These are phyloP conservation scores for Alnus glutinosa DNA, from an alignment of 306 rosid genomes.

Conservation along the genomic window DNA sequence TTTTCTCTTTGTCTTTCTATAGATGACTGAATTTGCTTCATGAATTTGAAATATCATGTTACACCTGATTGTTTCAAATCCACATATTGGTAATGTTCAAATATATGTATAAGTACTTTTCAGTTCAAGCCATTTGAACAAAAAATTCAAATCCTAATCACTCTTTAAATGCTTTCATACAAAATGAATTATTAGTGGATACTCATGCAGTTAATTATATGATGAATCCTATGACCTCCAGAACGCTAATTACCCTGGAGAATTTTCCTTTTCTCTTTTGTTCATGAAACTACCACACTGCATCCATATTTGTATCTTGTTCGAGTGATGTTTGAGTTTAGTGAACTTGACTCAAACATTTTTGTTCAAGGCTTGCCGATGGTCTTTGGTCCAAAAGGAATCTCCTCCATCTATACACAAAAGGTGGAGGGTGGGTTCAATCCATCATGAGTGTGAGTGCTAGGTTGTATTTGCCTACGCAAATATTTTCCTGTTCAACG, in stretches of 20 bases:
- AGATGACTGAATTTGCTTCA: not conserved
- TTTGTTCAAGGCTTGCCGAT: not conserved
- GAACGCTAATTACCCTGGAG: not conserved
- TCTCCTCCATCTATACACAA: not conserved
- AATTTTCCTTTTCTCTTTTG: not conserved
- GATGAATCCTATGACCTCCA: not conserved
- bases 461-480: not conserved
- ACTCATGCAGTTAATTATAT: not conserved
- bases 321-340: not conserved
- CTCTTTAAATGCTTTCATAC: not conserved
- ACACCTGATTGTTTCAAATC: not conserved
- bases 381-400: not conserved
- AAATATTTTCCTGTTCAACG: constrained; percentile 4
- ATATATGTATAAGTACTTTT: too few relatives aligned
- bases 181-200: not conserved
- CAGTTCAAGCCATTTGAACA: not conserved
- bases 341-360: not conserved
- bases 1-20: too few relatives aligned
- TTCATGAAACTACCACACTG: not conserved
- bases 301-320: not conserved
- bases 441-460: not conserved
- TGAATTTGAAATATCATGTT: not conserved
- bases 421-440: not conserved
- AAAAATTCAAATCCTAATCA: not conserved
- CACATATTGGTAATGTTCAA: not conserved